Conservation (phyloP, 768 basidiomycete genomes). For the Phallus indusiatus region DNA sequence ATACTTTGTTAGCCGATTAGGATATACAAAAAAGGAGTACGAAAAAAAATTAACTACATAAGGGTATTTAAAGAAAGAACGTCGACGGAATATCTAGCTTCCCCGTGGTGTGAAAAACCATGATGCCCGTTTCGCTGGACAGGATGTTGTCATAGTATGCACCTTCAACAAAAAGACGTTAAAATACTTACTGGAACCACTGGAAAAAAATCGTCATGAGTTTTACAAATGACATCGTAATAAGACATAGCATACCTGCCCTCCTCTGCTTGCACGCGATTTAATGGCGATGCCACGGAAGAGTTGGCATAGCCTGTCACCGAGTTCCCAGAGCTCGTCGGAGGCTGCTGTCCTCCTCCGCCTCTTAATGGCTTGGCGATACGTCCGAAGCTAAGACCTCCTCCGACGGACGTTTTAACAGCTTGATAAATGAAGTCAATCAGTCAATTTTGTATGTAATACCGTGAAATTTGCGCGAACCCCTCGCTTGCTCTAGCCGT, state of each 20-base stretch:
- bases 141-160: slow-evolving; percentile 10
- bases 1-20: neutral
- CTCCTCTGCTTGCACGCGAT: slow-evolving; percentile 75
- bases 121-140: slow-evolving; percentile 76
- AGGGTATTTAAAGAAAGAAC: slow-evolving; percentile 14
- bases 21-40: slow-evolving; percentile 9
- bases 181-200: slow-evolving; percentile 20
- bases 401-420: slow-evolving; percentile 63
- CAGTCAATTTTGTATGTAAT: slow-evolving; percentile 3
- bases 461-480: slow-evolving; percentile 34
- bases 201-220: slow-evolving; percentile 13
- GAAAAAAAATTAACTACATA: slow-evolving; percentile 22
- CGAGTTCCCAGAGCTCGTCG: slow-evolving; percentile 30
- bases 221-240: slow-evolving; percentile 1
- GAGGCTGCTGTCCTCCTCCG: slow-evolving; percentile 57
- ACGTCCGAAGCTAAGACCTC: slow-evolving; percentile 76
- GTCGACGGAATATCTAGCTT: slow-evolving; percentile 24
- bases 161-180: slow-evolving; percentile 10
- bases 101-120: slow-evolving; percentile 58
- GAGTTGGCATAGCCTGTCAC: slow-evolving; percentile 18
- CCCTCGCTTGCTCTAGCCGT: slow-evolving; percentile 84
- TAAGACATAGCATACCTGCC: slow-evolving; percentile 26
- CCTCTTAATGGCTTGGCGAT: slow-evolving; percentile 97
- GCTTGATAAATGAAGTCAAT: slow-evolving; percentile 34
- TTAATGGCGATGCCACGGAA: slow-evolving; percentile 46